A percentile compares a stretch with the other conserved stretches of the same genome.
These are phyloP conservation scores for Stephania yunnanensis DNA, from an alignment of 164 flowering plant genomes.

Conservation along the genomic window DNA sequence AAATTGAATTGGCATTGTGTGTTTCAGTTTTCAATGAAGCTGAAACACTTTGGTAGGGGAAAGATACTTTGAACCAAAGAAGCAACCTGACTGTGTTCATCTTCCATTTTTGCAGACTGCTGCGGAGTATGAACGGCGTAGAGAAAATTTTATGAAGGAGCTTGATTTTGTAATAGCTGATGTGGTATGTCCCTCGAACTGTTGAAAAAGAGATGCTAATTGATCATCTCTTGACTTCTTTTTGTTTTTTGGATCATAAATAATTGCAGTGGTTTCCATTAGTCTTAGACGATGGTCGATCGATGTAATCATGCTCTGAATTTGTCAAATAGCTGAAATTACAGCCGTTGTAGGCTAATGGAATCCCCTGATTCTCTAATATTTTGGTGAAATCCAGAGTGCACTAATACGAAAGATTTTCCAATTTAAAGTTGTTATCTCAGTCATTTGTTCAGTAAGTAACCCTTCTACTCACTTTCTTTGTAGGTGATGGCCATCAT, in stretches of 20 bases:
- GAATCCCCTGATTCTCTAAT: too few relatives aligned
- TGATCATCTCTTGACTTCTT: neutral
- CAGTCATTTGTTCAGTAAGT: neutral
- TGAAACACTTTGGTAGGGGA: neutral
- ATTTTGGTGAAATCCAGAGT: too few relatives aligned
- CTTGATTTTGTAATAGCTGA: constrained; percentile 92
- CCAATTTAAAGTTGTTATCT: neutral
- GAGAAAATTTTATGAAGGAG: constrained; percentile 83
- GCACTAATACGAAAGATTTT: too few relatives aligned
- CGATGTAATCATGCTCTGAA: neutral
- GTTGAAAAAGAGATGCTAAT: neutral
- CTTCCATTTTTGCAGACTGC: constrained; percentile 50
- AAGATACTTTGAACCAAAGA: neutral
- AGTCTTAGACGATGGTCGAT: neutral
- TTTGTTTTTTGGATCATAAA: neutral
- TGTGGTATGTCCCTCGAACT: constrained; percentile 57
- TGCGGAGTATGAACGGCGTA: constrained; percentile 75
- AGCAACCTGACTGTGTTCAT: constrained; percentile 3
- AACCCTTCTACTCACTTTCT: constrained; percentile 10
- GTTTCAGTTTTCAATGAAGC: too few relatives aligned
- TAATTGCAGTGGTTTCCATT: neutral
- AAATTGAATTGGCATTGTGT: too few relatives aligned
- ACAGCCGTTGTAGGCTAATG: neutral
- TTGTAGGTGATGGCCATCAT: constrained; percentile 86
- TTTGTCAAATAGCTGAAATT: neutral